Conservation (phyloP, 2,329 filamentous ascomycete genomes). For the Lachnellula hyalina region DNA sequence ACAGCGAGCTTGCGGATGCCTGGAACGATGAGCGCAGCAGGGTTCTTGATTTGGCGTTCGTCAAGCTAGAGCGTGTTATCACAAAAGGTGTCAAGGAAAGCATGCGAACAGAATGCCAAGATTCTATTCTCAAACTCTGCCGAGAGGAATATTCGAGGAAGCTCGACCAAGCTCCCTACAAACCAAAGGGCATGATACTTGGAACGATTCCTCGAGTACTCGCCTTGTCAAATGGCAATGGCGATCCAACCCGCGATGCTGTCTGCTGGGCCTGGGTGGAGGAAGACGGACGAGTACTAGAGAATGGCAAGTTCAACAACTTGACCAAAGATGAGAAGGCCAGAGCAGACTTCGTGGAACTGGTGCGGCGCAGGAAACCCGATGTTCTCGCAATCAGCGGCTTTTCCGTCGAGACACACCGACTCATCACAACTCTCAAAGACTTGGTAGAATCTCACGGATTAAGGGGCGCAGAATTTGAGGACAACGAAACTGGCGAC, state of each 20-base stretch:
- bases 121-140: conserved; percentile 80
- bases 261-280: conserved; percentile 90
- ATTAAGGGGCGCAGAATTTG: conserved; percentile 74
- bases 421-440: conserved; percentile 75
- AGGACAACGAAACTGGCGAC: conserved; percentile 70
- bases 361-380: conserved; percentile 74
- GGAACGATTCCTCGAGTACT: conserved; percentile 86
- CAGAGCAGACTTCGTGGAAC: conserved; percentile 66
- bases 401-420: conserved; percentile 80
- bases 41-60: conserved; percentile 73
- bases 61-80: conserved; percentile 77
- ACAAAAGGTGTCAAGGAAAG: conserved; percentile 92
- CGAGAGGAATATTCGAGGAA: conserved; percentile 85
- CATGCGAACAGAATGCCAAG: conserved; percentile 88
- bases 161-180: conserved; percentile 92
- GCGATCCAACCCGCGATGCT: conserved; percentile 67
- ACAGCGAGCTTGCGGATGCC: conserved; percentile 87
- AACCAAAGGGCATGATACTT: conserved; percentile 85
- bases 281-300: conserved; percentile 82
- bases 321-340: conserved; percentile 65
- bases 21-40: conserved; percentile 90
- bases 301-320: conserved; percentile 82
- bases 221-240: conserved; percentile 79
- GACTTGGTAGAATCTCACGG: conserved; percentile 72
- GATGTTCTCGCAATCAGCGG: conserved; percentile 89